These are phyloP conservation scores for Elsinoe arachidis DNA, from an alignment of 2,329 filamentous ascomycete species.

Conservation along the genomic window DNA sequence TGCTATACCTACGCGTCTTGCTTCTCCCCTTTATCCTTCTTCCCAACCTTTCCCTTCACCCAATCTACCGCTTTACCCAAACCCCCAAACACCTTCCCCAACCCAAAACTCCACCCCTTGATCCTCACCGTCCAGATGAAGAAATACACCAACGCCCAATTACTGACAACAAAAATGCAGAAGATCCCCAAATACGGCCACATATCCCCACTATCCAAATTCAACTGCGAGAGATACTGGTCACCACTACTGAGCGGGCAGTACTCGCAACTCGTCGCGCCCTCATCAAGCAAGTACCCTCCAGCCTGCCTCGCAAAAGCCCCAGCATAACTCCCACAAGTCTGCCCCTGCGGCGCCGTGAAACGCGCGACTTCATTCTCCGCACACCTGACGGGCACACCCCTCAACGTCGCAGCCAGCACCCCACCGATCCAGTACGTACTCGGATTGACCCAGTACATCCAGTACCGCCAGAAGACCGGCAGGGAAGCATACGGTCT, in stretches of 20 bases:
- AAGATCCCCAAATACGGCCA: constrained; percentile 69
- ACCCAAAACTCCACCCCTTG: constrained; percentile 61
- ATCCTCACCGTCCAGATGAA: constrained; percentile 68
- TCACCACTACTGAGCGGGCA: constrained; percentile 58
- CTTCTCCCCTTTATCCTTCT: constrained; percentile 13
- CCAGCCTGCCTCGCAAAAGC: constrained; percentile 28
- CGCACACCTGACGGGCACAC: constrained; percentile 40
- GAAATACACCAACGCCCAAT: constrained; percentile 60
- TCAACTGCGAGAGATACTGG: constrained; percentile 56
- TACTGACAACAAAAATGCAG: constrained; percentile 59
- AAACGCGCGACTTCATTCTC: constrained; percentile 32
- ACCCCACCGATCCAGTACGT: constrained; percentile 68
- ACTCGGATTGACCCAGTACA: constrained; percentile 59
- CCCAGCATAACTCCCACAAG: constrained; percentile 34
- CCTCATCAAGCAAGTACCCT: constrained; percentile 54
- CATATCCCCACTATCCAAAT: constrained; percentile 51
- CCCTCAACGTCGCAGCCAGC: constrained; percentile 53
- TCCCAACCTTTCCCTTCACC: constrained; percentile 29
- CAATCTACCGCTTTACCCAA: constrained; percentile 34
- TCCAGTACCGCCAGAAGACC: constrained; percentile 66
- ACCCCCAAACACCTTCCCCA: constrained; percentile 48
- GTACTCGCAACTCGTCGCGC: constrained; percentile 58
- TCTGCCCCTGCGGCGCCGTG: constrained; percentile 28
- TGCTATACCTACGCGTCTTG: neutral
- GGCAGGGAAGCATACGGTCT: constrained; percentile 57